Percentiles rank a stretch among this genome's conserved stretches.
Conservation (phyloP, 352 stramenopile species). For the Pythium insidiosum region DNA sequence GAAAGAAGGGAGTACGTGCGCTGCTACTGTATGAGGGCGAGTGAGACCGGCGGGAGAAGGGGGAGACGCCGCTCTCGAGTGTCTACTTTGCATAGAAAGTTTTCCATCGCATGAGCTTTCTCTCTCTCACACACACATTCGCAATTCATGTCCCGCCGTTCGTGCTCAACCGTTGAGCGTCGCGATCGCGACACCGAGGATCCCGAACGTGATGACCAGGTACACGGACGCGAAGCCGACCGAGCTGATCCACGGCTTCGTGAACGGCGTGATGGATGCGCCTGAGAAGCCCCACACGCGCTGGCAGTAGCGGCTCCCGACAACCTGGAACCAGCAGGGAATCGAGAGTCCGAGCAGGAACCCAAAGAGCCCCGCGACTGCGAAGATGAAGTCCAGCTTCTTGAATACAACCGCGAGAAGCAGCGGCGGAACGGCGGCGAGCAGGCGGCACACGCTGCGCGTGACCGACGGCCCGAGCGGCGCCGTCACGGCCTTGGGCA, state of each 20-base stretch:
- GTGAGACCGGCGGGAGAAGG: too few relatives aligned
- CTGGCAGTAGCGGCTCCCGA: slow-evolving; percentile 72
- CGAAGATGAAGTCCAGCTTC: slow-evolving; percentile 83
- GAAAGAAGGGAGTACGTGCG: too few relatives aligned
- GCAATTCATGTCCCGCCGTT: too few relatives aligned
- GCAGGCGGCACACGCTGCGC: slow-evolving; percentile 52
- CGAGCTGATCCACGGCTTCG: slow-evolving; percentile 51
- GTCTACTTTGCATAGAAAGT: too few relatives aligned
- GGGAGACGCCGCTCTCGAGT: too few relatives aligned
- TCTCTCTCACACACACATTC: too few relatives aligned
- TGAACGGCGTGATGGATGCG: slow-evolving; percentile 68
- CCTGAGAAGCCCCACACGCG: slow-evolving; percentile 57
- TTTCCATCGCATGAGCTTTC: too few relatives aligned
- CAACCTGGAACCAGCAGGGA: slow-evolving; percentile 79
- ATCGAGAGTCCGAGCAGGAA: slow-evolving; percentile 75
- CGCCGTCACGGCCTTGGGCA: slow-evolving; percentile 47
- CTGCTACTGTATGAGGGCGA: too few relatives aligned
- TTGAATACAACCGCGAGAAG: slow-evolving; percentile 77
- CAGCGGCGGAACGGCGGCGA: slow-evolving; percentile 57
- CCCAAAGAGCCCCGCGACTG: slow-evolving; percentile 66
- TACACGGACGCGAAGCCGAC: slow-evolving; percentile 51
- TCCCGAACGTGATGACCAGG: slow-evolving; percentile 57
- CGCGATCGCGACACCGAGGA: slow-evolving; percentile 54
- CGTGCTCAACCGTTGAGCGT: slow-evolving; percentile 52
- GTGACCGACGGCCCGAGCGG: slow-evolving; percentile 35